Evolutionary conservation across 345 rosid genomes (phyloP).

Genomic region (Linum lewisii): DNA sequence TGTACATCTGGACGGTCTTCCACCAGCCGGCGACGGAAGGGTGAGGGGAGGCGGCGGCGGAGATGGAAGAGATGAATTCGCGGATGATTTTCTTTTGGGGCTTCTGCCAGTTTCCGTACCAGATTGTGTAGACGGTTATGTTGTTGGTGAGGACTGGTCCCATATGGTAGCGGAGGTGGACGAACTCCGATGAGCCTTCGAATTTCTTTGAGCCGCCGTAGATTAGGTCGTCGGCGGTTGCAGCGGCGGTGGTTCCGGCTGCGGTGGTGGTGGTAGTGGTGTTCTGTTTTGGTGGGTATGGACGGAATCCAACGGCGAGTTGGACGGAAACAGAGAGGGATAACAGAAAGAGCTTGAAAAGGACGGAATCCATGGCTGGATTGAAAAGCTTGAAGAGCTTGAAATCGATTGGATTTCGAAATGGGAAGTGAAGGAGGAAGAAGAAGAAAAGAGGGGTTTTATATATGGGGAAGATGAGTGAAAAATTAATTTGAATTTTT

Average conservation of each 20-base stretch:
- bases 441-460: too few species aligned
- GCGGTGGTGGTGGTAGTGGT: conserved; percentile 62
- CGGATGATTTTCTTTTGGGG: conserved; percentile 77
- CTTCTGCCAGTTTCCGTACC: conserved; percentile 83
- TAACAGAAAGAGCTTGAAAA: background rate
- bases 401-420: too few species aligned
- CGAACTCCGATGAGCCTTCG: conserved; percentile 93
- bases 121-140: conserved; percentile 79
- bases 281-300: conserved; percentile 3
- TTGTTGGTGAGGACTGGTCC: conserved; percentile 85
- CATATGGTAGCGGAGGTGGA: conserved; percentile 79
- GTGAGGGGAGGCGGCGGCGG: conserved; percentile 36
- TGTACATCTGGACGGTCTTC: conserved; percentile 77
- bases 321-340: background rate
- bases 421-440: too few species aligned
- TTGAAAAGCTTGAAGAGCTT: too few species aligned
- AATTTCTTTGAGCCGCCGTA: conserved; percentile 55
- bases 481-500: too few species aligned
- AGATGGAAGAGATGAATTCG: conserved; percentile 75
- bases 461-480: too few species aligned
- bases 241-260: conserved; percentile 36
- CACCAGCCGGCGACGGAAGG: conserved; percentile 96
- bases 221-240: conserved; percentile 41
- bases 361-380: background rate
- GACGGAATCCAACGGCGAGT: conserved; percentile 11